phyloP scores from a whole-genome alignment of 2,329 filamentous ascomycete species.

The Raffaelea ambrosiae region DNA sequence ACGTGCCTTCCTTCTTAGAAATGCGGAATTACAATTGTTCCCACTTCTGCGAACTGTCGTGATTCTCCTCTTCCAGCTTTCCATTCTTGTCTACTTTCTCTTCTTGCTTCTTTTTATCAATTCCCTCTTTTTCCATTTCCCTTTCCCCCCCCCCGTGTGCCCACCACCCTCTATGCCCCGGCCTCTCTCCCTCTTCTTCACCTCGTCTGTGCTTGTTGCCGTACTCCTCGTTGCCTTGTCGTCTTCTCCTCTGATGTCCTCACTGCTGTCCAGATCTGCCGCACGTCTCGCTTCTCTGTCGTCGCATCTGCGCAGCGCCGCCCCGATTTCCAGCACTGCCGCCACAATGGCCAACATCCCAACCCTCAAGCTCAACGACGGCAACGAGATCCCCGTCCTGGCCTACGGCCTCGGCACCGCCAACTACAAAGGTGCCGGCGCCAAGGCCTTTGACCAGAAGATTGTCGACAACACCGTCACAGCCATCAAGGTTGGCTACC shows the following conservation, averaged over 20 bases:
- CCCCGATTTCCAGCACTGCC: background rate
- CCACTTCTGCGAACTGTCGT: background rate
- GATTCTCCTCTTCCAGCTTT: background rate
- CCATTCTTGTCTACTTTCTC: background rate
- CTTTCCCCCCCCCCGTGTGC: background rate
- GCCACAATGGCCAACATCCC: conserved; percentile 29
- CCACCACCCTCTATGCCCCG: background rate
- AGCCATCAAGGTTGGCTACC: conserved; percentile 62
- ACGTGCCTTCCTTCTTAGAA: too few relatives aligned
- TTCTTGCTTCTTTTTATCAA: background rate
- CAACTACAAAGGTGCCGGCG: conserved; percentile 44
- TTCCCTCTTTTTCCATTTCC: background rate
- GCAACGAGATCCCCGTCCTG: conserved; percentile 63
- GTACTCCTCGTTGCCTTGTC: background rate
- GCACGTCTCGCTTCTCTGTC: background rate
- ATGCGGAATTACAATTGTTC: too few relatives aligned
- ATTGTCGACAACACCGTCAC: conserved; percentile 41
- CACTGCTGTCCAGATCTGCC: background rate
- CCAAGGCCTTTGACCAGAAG: conserved; percentile 42
- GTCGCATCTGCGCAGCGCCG: background rate
- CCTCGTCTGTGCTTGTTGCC: background rate
- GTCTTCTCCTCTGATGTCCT: background rate
- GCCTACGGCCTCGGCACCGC: conserved; percentile 68
- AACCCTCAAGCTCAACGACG: conserved; percentile 63
- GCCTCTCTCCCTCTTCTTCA: background rate